A percentile compares a stretch with the other conserved stretches of the same genome.
Conservation (phyloP, 2,329 filamentous ascomycete species). For the Colletotrichum caudatum region DNA sequence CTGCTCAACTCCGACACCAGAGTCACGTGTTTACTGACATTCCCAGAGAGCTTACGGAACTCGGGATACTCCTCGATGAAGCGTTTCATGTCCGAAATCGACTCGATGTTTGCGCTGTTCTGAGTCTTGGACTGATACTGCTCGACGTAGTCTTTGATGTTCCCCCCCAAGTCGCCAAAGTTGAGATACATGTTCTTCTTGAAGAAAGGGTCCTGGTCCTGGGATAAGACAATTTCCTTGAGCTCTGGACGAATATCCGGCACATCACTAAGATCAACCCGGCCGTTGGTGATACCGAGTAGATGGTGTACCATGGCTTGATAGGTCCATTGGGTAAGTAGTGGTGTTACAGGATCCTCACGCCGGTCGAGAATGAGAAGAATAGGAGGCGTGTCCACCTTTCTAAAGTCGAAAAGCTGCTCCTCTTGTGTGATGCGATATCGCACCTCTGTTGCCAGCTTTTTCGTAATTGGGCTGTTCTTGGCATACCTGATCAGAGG, state of each 20-base stretch:
- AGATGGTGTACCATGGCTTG: slow-evolving; percentile 99
- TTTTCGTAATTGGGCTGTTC: slow-evolving; percentile 90
- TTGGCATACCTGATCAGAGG: slow-evolving; percentile 93
- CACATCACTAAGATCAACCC: slow-evolving; percentile 87
- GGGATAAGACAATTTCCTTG: slow-evolving; percentile 93
- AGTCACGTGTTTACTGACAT: slow-evolving; percentile 98
- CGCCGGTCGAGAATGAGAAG: slow-evolving; percentile 89
- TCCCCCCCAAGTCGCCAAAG: slow-evolving; percentile 93
- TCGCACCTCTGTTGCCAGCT: slow-evolving; percentile 90
- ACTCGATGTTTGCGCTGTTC: slow-evolving; percentile 94
- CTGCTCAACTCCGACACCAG: slow-evolving; percentile 93
- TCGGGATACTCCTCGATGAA: slow-evolving; percentile 99
- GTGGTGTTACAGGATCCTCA: slow-evolving; percentile 93
- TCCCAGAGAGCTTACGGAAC: slow-evolving; percentile 95
- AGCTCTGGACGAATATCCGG: slow-evolving; percentile 88
- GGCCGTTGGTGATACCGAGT: slow-evolving; percentile 93
- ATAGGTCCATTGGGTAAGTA: slow-evolving; percentile 98
- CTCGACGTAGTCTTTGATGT: slow-evolving; percentile 98
- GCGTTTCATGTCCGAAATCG: slow-evolving; percentile 98
- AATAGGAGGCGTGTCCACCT: slow-evolving; percentile 93
- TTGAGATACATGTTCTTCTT: slow-evolving; percentile 99
- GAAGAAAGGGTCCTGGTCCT: slow-evolving; percentile 98
- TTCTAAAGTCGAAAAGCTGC: slow-evolving; percentile 95
- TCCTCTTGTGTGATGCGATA: slow-evolving; percentile 97
- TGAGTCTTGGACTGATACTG: slow-evolving; percentile 99